Base-by-base conservation (phyloP, 768 basidiomycete species). In the Boletus rubescentipes region DNA sequence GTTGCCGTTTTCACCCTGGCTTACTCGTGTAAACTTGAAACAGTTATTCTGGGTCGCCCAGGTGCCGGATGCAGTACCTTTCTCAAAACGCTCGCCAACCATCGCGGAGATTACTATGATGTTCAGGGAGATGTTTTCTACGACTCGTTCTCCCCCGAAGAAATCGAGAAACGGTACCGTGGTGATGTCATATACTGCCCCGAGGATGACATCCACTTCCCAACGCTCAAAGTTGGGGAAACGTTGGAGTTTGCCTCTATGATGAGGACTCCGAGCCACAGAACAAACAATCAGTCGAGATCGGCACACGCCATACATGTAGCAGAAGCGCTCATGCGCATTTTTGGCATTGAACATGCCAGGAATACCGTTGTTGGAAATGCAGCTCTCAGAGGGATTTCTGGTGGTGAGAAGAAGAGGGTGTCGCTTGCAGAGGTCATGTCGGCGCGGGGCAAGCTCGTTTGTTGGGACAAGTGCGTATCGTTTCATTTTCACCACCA, bases 31-130 rank as follows among this genome's bases (percentile, higher is more conserved):
- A 23, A 44, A 12, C 49, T 40, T 29, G 7, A 10, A 49, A 9
- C 61, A 89, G 88, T 94, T 14, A 91, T 93, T 12, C 79, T 93
- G 34, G 93, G 91, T 21, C 81, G 90, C 26, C 93, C 92, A 0
- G 89, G 88, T 11, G 84, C 90, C 5, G 77, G 77, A 16, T 79
- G 77, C 54, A 71, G 68, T 20, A 75, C 81, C 0, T 71, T 84
- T 52, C 68, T 84, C 44, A 84, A 83, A 64, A 77, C 76, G 2
- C 67, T 82, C 48, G 71, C 80, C 3, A 80, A 80, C 61, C 71
- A 77, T 49, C 72, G 76, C 10, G 64, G 63, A 16, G 74, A 72
- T 4, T 81, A 71, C 58, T 57, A 74, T 37, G 61, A 58, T 16
- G 76, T 84, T 52, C 64, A 77, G 6, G 74, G 73, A 2, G 65